Base-by-base conservation (phyloP, 331 rosid genomes). In the Pyracantha coccinea region DNA sequence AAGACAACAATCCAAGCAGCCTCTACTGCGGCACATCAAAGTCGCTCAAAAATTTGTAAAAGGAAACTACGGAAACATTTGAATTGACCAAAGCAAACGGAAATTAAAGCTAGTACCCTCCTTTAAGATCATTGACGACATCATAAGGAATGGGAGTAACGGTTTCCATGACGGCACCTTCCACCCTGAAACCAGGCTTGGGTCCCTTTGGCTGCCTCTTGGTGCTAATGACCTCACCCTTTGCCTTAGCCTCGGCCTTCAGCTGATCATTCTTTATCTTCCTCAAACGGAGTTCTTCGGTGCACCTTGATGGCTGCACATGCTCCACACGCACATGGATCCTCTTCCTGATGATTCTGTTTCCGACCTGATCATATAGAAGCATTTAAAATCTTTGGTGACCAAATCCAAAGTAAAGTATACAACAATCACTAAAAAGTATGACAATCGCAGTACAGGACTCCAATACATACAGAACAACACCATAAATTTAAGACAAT, bases 311-410 rank as follows among this genome's bases (percentile, higher is more conserved):
- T 0, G 96, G 94, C 83, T 68, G 83, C 21, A 90, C 97, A 35
- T 92, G 97, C 92, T 92, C 97, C 6, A 92, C 82, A 25, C 97
- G 93, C 1, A 92, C 97, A 57, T 92, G 97, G 73, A 92, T 90
- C 65, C 97, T 87, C 92, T 92, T 92, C 29, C 89, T 81, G 58
- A 92, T 80, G 0, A 92, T 92, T 27, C 90, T 73, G 69, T 92
- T 90, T 0, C 97, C 86, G 0, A 92, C 97, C 97, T 92, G 83
- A 3, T 14, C 32, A 78, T 10, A 53, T 7, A 70, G 64, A 80
- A 19, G 28, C 1, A 73, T 38, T 35, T 1, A 10, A 58, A 19
- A 1, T 25, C 4, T 59, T 7, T 1, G 45, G 20, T 17, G 1
- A 38, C 0, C 52, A 3, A 21, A 8, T 62, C 3, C 19, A 50